Evolutionary conservation across 352 stramenopile genomes (phyloP).

Genomic region (Pelagophyceae sp.): DNA sequence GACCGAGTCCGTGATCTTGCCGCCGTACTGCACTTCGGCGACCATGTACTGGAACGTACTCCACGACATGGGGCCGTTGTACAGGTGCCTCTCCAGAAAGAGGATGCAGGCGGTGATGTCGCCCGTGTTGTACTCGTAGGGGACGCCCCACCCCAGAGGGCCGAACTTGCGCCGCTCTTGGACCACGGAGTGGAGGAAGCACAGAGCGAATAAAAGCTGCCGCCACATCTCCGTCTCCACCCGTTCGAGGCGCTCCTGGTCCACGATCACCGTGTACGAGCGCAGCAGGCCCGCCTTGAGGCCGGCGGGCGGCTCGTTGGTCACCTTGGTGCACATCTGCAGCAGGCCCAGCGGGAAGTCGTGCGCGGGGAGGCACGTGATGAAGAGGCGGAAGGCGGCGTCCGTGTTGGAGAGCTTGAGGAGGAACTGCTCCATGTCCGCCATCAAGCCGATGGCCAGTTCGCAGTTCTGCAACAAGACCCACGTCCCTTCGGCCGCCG

Average conservation of each 20-base stretch:
- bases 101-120: slow-evolving; percentile 93
- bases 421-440: slow-evolving; percentile 95
- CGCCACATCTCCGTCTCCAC: slow-evolving; percentile 91
- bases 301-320: slow-evolving; percentile 90
- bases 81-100: slow-evolving; percentile 96
- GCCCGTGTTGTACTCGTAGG: slow-evolving; percentile 98
- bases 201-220: slow-evolving; percentile 90
- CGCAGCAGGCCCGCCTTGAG: slow-evolving; percentile 84
- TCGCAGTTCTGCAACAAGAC: slow-evolving; percentile 97
- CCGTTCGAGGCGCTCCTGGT: slow-evolving; percentile 92
- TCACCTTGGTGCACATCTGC: slow-evolving; percentile 98
- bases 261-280: slow-evolving; percentile 96
- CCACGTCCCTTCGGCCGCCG: slow-evolving; percentile 91
- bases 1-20: slow-evolving; percentile 97
- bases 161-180: slow-evolving; percentile 98
- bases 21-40: slow-evolving; percentile 92
- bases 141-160: slow-evolving; percentile 91
- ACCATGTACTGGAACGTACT: slow-evolving; percentile 98
- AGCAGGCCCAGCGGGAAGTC: slow-evolving; percentile 92
- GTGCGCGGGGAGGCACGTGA: slow-evolving; percentile 88
- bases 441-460: slow-evolving; percentile 91
- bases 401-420: slow-evolving; percentile 90
- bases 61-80: slow-evolving; percentile 95
- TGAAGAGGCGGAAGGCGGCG: slow-evolving; percentile 88
- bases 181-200: slow-evolving; percentile 94